phyloP scores from a whole-genome alignment of 1,139 yeast genomes.

The Spencermartinsiella ligniputridi region DNA sequence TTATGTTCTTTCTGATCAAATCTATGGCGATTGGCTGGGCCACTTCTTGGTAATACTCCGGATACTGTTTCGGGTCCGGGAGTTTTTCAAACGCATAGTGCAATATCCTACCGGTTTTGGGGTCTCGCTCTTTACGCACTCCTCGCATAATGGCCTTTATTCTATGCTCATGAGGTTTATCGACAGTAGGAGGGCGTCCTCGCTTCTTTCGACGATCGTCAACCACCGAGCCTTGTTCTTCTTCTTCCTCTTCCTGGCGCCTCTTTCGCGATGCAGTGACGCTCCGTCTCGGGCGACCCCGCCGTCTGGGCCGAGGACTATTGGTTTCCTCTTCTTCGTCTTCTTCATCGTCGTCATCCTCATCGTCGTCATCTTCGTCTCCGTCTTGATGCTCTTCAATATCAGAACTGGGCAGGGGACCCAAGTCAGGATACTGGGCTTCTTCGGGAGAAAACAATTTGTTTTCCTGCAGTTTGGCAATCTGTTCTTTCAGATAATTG shows the following conservation, averaged over 20 bases:
- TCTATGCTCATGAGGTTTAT: slow-evolving; percentile 88
- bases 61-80: slow-evolving; percentile 65
- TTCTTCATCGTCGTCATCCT: slow-evolving; percentile 22
- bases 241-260: slow-evolving; percentile 24
- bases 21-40: slow-evolving; percentile 75
- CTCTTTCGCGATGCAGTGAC: slow-evolving; percentile 24
- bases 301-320: slow-evolving; percentile 20
- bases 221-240: slow-evolving; percentile 7
- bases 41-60: slow-evolving; percentile 64
- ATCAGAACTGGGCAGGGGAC: slow-evolving; percentile 53
- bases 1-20: slow-evolving; percentile 75
- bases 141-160: slow-evolving; percentile 81
- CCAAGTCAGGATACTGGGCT: slow-evolving; percentile 61
- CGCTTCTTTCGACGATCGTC: slow-evolving; percentile 67
- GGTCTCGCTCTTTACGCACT: slow-evolving; percentile 66
- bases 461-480: slow-evolving; percentile 46
- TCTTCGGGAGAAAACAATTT: slow-evolving; percentile 36
- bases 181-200: slow-evolving; percentile 95
- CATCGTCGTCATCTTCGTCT: slow-evolving; percentile 28
- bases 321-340: slow-evolving; percentile 28
- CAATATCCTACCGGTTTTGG: slow-evolving; percentile 46
- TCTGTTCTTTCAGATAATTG: slow-evolving; percentile 48
- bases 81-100: slow-evolving; percentile 70
- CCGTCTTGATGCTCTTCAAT: slow-evolving; percentile 30
- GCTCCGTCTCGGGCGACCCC: slow-evolving; percentile 25